Evolutionary conservation across 2,329 filamentous ascomycete genomes (phyloP), one percentile per base, ranked within the genome.

Genomic region (Pseudogymnoascus sp.): DNA sequence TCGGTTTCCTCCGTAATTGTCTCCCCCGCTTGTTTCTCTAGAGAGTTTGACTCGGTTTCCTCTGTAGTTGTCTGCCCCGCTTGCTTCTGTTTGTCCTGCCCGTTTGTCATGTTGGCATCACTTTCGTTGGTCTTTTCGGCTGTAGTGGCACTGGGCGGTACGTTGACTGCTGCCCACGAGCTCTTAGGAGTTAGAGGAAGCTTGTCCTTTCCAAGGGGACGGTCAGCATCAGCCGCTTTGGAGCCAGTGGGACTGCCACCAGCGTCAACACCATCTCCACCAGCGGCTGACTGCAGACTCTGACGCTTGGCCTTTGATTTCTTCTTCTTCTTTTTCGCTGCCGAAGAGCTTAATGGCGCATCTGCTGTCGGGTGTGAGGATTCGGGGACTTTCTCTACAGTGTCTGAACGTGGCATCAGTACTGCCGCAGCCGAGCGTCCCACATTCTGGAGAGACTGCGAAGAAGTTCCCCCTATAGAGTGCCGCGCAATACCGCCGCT

Each of bases 251-350:
- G 8, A 12, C n/a, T 19, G 5, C 10, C 23, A 19, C 26, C 10
- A 12, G 4, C 45, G n/a, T 7, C 26, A 18, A 9, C 45, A 9
- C 26, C 45, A 52, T 18, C 5, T 30, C 3, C 26, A 30, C 61
- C 57, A 4, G 62, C 62, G n/a, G 48, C 26, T 57, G 58, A 56
- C 35, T 37, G 21, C 58, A 64, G 59, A 39, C 45, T 52, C 28
- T 41, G 19, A 13, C 30, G 26, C 23, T 35, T 56, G 28, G 26
- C 13, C 21, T 23, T 59, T 8, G 19, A 45, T 38, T n/a, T 30
- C 39, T 35, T 59, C 26, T 55, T 59, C 39, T 55, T 59, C 21
- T 34, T 56, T 23, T 59, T 59, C 30, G 19, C 28, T 52, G 21
- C n/a, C n/a, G 39, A n/a, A 34, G 38, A 34, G 33, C 33, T 52